phyloP scores from a whole-genome alignment of 441 rosid species.

The Mallotus repandus region DNA sequence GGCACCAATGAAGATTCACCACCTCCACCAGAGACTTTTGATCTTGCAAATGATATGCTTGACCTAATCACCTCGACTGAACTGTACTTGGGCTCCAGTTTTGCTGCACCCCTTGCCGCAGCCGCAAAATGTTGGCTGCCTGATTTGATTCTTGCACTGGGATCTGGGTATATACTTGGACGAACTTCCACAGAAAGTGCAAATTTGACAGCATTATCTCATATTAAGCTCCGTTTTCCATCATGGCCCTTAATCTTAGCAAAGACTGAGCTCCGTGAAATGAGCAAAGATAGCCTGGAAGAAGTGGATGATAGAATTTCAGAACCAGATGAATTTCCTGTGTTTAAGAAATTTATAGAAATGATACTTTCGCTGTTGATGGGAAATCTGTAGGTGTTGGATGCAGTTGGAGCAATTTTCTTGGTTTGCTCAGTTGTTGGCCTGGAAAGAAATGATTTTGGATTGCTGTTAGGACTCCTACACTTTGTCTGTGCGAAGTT shows the following conservation, averaged over 20 bases:
- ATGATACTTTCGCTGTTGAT: slow-evolving; percentile 44
- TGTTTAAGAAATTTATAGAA: slow-evolving; percentile 44
- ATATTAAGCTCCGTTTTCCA: slow-evolving; percentile 49
- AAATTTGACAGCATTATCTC: slow-evolving; percentile 32
- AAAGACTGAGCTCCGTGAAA: slow-evolving; percentile 49
- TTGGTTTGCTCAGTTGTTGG: slow-evolving; percentile 48
- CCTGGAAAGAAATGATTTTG: slow-evolving; percentile 58
- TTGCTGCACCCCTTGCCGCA: slow-evolving; percentile 50
- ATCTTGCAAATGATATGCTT: slow-evolving; percentile 59
- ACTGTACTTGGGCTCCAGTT: slow-evolving; percentile 46
- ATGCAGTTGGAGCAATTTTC: slow-evolving; percentile 59
- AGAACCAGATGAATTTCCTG: slow-evolving; percentile 37
- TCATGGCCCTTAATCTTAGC: slow-evolving; percentile 65
- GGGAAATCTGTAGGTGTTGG: slow-evolving; percentile 45
- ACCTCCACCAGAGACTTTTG: slow-evolving; percentile 50
- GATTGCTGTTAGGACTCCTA: slow-evolving; percentile 54
- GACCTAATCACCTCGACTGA: slow-evolving; percentile 56
- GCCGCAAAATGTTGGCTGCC: slow-evolving; percentile 80
- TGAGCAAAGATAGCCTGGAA: slow-evolving; percentile 31
- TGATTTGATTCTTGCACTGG: slow-evolving; percentile 81
- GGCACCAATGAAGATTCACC: slow-evolving; percentile 45
- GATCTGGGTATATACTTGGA: slow-evolving; percentile 45
- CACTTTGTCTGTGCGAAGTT: slow-evolving; percentile 59
- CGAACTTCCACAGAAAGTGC: slow-evolving; percentile 37
- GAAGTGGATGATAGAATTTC: slow-evolving; percentile 39